These are phyloP conservation scores for Musa schizocarpa DNA, from an alignment of 176 grass and related monocot species.

Conservation along the genomic window DNA sequence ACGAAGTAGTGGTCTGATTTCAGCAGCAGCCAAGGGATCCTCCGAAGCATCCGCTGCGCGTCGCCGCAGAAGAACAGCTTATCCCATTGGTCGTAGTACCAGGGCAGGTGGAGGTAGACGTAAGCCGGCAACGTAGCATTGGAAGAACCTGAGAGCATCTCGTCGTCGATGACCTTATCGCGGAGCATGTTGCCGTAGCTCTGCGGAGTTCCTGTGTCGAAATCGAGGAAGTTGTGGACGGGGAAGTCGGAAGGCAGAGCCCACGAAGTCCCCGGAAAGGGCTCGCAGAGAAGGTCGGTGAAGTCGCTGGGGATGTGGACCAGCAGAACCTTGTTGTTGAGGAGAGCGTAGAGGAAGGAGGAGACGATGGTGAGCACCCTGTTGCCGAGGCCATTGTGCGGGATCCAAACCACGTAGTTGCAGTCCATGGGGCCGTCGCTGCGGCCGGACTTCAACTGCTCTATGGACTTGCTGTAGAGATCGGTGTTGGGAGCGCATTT, in stretches of 20 bases:
- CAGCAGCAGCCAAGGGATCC: not conserved
- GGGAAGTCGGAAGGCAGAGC: not conserved
- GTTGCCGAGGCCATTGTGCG: not conserved
- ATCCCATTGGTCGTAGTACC: not conserved
- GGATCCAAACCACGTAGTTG: not conserved
- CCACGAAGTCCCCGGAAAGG: not conserved
- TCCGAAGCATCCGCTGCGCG: not conserved
- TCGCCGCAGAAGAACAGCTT: not conserved
- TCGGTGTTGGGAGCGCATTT: not conserved
- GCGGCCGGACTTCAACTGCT: not conserved
- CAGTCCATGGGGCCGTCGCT: not conserved
- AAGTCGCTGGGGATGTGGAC: not conserved
- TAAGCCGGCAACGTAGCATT: not conserved
- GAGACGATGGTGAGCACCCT: not conserved
- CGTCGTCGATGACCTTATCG: not conserved
- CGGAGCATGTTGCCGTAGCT: not conserved
- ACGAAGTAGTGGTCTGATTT: not conserved
- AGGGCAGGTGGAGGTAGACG: conserved; percentile 1
- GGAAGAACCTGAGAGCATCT: too few species aligned
- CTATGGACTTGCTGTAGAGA: not conserved
- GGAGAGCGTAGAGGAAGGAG: not conserved
- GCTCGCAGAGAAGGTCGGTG: not conserved
- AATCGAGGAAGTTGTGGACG: not conserved
- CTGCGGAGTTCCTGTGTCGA: not conserved
- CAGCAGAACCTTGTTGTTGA: not conserved